phyloP scores from a whole-genome alignment of 2,329 filamentous ascomycete species.

The Phaeosphaeria sp. region DNA sequence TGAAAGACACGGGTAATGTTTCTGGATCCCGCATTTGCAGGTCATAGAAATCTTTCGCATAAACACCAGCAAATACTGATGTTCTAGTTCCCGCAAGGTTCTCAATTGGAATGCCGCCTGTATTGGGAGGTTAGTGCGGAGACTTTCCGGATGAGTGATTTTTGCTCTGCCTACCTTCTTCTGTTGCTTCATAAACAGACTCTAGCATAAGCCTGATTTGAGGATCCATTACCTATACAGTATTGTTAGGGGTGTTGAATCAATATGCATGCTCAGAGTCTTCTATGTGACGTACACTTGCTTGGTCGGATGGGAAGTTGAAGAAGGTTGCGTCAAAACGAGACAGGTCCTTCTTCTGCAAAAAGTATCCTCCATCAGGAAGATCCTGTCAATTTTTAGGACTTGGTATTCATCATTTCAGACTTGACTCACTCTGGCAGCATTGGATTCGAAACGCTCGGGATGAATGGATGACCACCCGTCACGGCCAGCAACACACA shows the following conservation, averaged over 20 bases:
- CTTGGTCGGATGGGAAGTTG: conserved; percentile 16
- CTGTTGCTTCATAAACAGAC: conserved; percentile 23
- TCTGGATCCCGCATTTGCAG: conserved; percentile 7
- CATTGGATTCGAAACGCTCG: conserved; percentile 33
- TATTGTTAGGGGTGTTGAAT: background rate
- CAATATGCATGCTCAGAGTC: background rate
- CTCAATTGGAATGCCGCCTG: conserved; percentile 3
- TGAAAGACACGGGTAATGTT: conserved; percentile 13
- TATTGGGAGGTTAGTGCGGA: background rate
- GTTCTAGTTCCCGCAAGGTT: conserved; percentile 11
- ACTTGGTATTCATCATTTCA: no score
- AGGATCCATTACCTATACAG: conserved; percentile 23
- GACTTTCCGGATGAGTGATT: background rate
- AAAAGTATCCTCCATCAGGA: background rate
- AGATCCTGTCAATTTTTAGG: no score
- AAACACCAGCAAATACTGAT: conserved; percentile 10
- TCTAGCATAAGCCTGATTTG: conserved; percentile 29
- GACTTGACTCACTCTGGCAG: background rate
- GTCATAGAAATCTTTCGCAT: background rate
- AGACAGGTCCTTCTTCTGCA: background rate
- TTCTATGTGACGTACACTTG: background rate
- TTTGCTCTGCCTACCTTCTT: conserved; percentile 1
- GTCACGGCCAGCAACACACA: conserved; percentile 35
- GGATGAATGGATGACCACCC: conserved; percentile 25
- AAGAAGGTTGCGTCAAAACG: conserved; percentile 31